Base-by-base conservation (phyloP, 306 rosid genomes). In the Hippophae gyantsensis region DNA sequence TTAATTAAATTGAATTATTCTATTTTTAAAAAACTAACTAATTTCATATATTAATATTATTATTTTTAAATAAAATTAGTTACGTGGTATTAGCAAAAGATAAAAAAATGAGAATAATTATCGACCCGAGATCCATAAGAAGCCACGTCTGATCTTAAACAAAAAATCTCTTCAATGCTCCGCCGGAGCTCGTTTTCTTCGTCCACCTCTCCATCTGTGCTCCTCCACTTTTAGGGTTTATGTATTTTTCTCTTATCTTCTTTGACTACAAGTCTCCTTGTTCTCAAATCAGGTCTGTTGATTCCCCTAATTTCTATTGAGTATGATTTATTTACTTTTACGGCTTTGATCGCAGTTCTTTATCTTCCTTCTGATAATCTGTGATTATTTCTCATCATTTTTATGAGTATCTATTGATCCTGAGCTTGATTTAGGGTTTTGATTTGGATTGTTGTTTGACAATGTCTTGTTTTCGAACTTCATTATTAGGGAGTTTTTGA, bases 141-240 rank as follows among this genome's bases (percentile, higher is more conserved):
- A 2, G 38, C 23, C 23, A 18, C 38, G 38, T 32, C 38, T 32
- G 38, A 32, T 32, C 38, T 32, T 32, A 32, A 32, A 32, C 38
- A 32, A 4, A 32, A 32, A 32, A 32, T 32, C 38, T 62, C 69
- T 42, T 75, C 58, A n/a, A 57, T 46, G 59, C 69, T 50, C 61
- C 6, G 62, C 52, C 23, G 56, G 66, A 70, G 66, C 56, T 57
- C n/a, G 53, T 66, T 61, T 3, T 52, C 69, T 26, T 54, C 71
- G 48, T 58, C 61, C 26, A 10, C 59, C 48, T 48, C 52, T 23
- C 32, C 11, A 45, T 42, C 49, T 5, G 0, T 57, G 4, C 38
- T 32, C 43, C 55, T 10, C 58, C 53, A 42, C 53, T 25, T 56
- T 43, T 69, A 49, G 67, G 42, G 43, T 59, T 68, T 18, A 14